Evolutionary conservation across 2,329 filamentous ascomycete genomes (phyloP), one percentile per base, ranked within the genome.

Genomic region (Chaetomiaceae sp.): DNA sequence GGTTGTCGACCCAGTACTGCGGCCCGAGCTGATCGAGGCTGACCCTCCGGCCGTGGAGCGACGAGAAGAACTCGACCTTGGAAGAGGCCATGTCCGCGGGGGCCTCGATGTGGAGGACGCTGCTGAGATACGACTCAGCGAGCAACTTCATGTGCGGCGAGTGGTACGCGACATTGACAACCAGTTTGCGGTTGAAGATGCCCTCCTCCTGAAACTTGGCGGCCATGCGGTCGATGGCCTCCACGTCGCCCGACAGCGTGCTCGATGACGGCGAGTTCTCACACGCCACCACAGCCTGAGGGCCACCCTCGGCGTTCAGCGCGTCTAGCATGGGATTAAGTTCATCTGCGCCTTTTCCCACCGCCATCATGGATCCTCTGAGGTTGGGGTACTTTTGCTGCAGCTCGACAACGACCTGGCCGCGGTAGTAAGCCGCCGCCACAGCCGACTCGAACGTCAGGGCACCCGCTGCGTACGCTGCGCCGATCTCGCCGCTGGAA

Each of bases 121-220:
- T 67, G 4, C 63, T 59, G 34, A n/a, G n/a, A n/a, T n/a, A n/a
- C n/a, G n/a, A n/a, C 2, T 74, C 69, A 2, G 75, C 72, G 3
- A 78, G 67, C 0, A 72, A 65, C 51, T 73, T 69, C 77, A 81
- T 80, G 56, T 78, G 75, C 12, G 70, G 67, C 0, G 77, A 80
- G 61, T 81, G 78, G 46, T 80, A 80, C 0, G 77, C 77, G n/a
- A 75, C 71, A 5, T 75, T 72, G 11, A 79, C 74, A 3, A 69
- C 70, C 1, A 80, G 70, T 52, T 72, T 74, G 31, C 76, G 71
- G 53, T 73, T 72, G 58, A 80, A 79, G 7, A 75, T 61, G 4
- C 27, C 3, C 29, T 72, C 70, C 25, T 69, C 64, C 44, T 75
- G 66, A 8, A 75, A 59, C 27, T 79, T 67, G 75, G 79, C 80